Base-by-base conservation (phyloP, 1,284 basidiomycete genomes). In the Pseudomicrostroma phylloplanum region DNA sequence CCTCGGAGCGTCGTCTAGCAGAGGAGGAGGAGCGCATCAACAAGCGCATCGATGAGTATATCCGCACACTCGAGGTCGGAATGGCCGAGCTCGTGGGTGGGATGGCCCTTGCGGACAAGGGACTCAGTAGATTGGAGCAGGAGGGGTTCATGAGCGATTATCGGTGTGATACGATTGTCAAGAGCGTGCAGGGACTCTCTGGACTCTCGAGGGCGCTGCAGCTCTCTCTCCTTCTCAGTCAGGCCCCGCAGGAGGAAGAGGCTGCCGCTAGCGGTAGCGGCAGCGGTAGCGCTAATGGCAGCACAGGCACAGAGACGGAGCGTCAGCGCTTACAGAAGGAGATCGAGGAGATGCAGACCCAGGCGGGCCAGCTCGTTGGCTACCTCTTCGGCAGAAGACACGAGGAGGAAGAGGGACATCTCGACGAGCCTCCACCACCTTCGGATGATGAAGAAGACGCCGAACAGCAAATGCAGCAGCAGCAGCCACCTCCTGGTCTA, bases 1-100 rank as follows among this genome's bases (percentile, higher is more conserved):
- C 30, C 30, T 36, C 30, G 3, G 30, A 36, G 9, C 51, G 51
- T 25, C 21, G 26, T 6, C 51, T 54, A 15, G 13, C 13, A 2
- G 51, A 54, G 23, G 51, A 54, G 26, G 51, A 54, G 51, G 51
- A 54, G 51, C n/a, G 51, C 3, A 19, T 54, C 51, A 54, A 54
- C 13, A 54, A 54, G 51, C 51, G 51, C 51, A 54, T 54, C 7
- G 51, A 54, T 19, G 51, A 54, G 21, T 23, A 25, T 25, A 25
- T 54, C 21, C n/a, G 51, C 21, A 23, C 17, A 19, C 25, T 54
- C n/a, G 51, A 54, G 25, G n/a, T 26, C 7, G 51, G 51, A 25
- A 17, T 54, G 17, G 51, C 13, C 51, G 51, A 54, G 6, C 17
- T 54, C 8, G 13, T 54, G 4, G 13, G 13, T 15, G n/a, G 21